Evolutionary conservation across 2,329 filamentous ascomycete genomes (phyloP).

Genomic region (Xylaria sp.): DNA sequence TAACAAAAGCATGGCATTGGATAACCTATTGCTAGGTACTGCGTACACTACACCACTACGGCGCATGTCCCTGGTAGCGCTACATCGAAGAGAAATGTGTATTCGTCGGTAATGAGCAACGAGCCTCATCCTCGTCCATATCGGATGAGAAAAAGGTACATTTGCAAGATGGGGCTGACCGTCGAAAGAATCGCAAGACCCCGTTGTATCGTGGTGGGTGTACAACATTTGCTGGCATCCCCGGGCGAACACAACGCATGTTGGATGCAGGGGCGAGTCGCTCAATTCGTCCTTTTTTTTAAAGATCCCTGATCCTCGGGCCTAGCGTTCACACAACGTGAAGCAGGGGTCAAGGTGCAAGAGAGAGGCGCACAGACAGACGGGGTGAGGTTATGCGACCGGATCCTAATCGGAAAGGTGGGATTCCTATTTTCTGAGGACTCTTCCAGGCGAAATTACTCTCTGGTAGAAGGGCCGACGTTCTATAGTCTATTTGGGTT

Average conservation of each 20-base stretch:
- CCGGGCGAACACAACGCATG: slow-evolving; percentile 27
- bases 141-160: slow-evolving; percentile 22
- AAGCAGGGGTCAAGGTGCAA: slow-evolving; percentile 24
- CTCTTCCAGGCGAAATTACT: slow-evolving; percentile 28
- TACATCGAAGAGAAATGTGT: slow-evolving; percentile 9
- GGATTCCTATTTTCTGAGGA: slow-evolving; percentile 11
- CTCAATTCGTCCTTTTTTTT: slow-evolving; percentile 18
- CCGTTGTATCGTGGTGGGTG: slow-evolving; percentile 2
- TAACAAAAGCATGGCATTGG: slow-evolving; percentile 23
- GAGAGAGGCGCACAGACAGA: slow-evolving; percentile 26
- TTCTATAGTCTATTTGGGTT: background rate
- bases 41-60: background rate
- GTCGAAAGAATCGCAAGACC: slow-evolving; percentile 27
- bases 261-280: slow-evolving; percentile 31
- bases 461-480: slow-evolving; percentile 35
- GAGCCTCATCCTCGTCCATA: background rate
- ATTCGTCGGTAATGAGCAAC: slow-evolving; percentile 8
- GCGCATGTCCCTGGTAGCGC: slow-evolving; percentile 9
- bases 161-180: slow-evolving; percentile 27
- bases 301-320: slow-evolving; percentile 33
- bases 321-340: slow-evolving; percentile 20
- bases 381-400: slow-evolving; percentile 30
- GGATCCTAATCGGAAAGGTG: slow-evolving; percentile 32
- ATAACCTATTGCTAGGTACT: background rate
- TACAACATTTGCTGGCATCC: slow-evolving; percentile 13